Conservation (phyloP, 306 rosid species). For the Elaeagnus macrophylla region DNA sequence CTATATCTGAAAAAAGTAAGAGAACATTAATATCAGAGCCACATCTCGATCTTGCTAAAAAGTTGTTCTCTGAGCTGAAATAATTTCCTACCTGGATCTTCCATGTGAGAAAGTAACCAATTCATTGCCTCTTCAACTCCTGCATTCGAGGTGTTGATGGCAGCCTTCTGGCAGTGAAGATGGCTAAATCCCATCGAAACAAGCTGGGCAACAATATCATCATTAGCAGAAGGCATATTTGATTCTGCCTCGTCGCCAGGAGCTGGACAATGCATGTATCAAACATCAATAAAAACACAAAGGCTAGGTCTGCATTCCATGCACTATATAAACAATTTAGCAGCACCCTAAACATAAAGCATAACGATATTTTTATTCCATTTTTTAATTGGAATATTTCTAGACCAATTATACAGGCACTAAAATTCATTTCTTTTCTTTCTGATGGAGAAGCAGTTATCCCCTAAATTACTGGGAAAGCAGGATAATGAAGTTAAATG, state of each 20-base stretch:
- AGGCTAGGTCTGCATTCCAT: neutral
- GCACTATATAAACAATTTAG: neutral
- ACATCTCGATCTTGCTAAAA: conserved; percentile 7
- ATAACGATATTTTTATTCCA: too few species aligned
- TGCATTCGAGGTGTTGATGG: conserved; percentile 66
- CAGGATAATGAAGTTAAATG: too few species aligned
- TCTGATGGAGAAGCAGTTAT: too few species aligned
- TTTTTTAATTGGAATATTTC: too few species aligned
- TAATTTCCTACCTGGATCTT: conserved; percentile 59
- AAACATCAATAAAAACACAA: neutral
- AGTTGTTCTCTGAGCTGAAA: conserved; percentile 7
- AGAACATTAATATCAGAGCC: conserved; percentile 9
- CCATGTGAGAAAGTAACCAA: conserved; percentile 94
- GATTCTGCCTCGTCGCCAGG: conserved; percentile 43
- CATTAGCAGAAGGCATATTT: conserved; percentile 36
- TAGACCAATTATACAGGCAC: too few species aligned
- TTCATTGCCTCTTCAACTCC: conserved; percentile 98
- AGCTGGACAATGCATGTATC: conserved; percentile 24
- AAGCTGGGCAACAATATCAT: conserved; percentile 76
- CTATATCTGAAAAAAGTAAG: conserved; percentile 44
- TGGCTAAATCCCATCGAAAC: conserved; percentile 86
- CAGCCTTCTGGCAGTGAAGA: conserved; percentile 88
- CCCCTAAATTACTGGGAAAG: too few species aligned
- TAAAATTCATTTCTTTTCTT: too few species aligned
- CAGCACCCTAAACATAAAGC: neutral